Conservation (phyloP, 768 basidiomycete genomes). For the Auricularia cornea region DNA sequence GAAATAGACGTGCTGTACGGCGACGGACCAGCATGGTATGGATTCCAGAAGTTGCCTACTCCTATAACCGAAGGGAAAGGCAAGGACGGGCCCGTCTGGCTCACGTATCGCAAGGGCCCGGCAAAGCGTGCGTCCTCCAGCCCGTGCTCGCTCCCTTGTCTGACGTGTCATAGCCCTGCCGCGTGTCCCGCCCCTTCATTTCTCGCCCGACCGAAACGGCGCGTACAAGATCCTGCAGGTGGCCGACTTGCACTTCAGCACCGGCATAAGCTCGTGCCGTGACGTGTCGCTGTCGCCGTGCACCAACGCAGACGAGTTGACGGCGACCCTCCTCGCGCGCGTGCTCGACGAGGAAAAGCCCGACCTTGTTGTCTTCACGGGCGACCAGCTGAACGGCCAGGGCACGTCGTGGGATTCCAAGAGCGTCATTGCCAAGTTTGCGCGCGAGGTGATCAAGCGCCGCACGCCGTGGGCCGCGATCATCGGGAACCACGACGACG, state of each 20-base stretch:
- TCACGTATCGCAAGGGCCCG: constrained; percentile 57
- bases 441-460: constrained; percentile 61
- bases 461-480: constrained; percentile 84
- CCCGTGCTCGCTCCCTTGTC: constrained; percentile 4
- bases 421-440: constrained; percentile 84
- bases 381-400: constrained; percentile 93
- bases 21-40: constrained; percentile 75
- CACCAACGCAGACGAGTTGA: constrained; percentile 67
- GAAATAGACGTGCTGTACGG: constrained; percentile 90
- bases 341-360: constrained; percentile 77
- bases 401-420: constrained; percentile 82
- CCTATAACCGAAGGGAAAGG: constrained; percentile 42
- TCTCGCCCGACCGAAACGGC: constrained; percentile 54
- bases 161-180: not conserved
- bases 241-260: constrained; percentile 90
- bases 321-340: constrained; percentile 58
- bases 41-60: constrained; percentile 66
- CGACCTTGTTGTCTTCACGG: constrained; percentile 84
- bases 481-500: constrained; percentile 92
- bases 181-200: constrained; percentile 77
- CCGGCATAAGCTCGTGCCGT: constrained; percentile 65
- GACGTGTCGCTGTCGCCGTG: constrained; percentile 54
- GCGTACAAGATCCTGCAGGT: constrained; percentile 85
- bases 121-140: constrained; percentile 51
- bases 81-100: constrained; percentile 43